Evolutionary conservation across 768 basidiomycete genomes (phyloP), one percentile per base, ranked within the genome.

Genomic region (Trametes cinnabarina): DNA sequence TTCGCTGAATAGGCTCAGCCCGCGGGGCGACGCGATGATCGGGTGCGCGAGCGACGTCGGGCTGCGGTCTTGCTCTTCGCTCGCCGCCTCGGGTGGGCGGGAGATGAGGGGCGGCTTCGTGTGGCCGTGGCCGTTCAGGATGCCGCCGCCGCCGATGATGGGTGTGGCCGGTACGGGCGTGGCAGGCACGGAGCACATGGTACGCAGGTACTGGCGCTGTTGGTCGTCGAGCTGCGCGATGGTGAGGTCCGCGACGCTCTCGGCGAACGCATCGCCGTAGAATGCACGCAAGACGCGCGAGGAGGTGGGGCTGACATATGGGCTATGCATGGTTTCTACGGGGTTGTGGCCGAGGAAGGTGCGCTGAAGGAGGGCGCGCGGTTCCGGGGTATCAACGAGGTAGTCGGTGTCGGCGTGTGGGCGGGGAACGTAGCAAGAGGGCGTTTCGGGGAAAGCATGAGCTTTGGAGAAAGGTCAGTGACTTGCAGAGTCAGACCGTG

Each of bases 301-400:
- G n/a, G 68, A 69, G 23, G 72, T 71, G 37, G 72, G 72, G 39
- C 66, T 67, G 40, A 73, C 66, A 64, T 73, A 73, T 4, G 72
- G 72, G 17, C 67, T 69, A 57, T 74, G 71, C 43, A 71, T 68
- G 51, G 67, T 70, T 30, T 73, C 72, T 51, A 71, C 51, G 9
- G 69, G 67, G 55, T 71, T 66, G 48, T 68, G 65, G n/a, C 81
- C 81, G 3, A 83, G 75, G 71, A 82, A 82, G n/a, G 79, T 79
- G 34, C 79, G 76, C 43, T 79, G 79, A 10, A 82, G 72, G 20
- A 82, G 73, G 0, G 79, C 79, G 35, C 80, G 78, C 2, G 80
- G 79, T 61, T 81, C 81, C 5, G 79, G 79, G 1, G 77, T 82
- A 63, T 83, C 81, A 17, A 79, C 75, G 19, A 83, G 76, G 60